A percentile compares a stretch with the other conserved stretches of the same genome.
phyloP scores from a whole-genome alignment of 75 land plant species.

The Picea glauca region DNA sequence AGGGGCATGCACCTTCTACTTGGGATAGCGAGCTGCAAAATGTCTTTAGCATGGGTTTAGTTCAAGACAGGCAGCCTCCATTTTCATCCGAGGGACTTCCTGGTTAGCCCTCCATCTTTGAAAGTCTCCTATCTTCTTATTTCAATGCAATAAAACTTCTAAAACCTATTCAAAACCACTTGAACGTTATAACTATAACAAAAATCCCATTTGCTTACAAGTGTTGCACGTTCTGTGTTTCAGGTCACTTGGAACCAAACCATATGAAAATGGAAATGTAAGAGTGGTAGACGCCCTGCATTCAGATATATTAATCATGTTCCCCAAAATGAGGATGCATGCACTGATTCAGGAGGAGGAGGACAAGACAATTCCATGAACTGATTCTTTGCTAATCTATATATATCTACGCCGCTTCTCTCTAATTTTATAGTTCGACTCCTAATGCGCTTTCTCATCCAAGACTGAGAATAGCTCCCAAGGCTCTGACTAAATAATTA shows the following conservation, averaged over 20 bases:
- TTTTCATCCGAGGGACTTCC: slow-evolving; percentile 40
- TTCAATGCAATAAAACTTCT: background rate
- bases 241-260: slow-evolving; percentile 8
- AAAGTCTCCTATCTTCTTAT: background rate
- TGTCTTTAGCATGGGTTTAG: slow-evolving; percentile 33
- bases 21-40: slow-evolving; percentile 74
- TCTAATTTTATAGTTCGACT: slow-evolving; percentile 5
- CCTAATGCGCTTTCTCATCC: background rate
- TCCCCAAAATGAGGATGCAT: background rate
- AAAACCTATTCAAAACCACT: background rate
- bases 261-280: slow-evolving; percentile 13
- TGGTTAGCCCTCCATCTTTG: slow-evolving; percentile 21
- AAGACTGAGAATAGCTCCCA: slow-evolving; percentile 5
- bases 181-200: background rate
- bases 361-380: background rate
- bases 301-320: background rate
- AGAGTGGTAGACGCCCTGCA: background rate
- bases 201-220: background rate
- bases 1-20: slow-evolving; percentile 28
- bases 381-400: slow-evolving; percentile 3
- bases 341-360: background rate
- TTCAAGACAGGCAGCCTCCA: slow-evolving; percentile 34
- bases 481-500: background rate
- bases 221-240: background rate
- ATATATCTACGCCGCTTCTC: background rate